phyloP scores from a whole-genome alignment of 352 stramenopile genomes.

The Globisporangium cederbergense region DNA sequence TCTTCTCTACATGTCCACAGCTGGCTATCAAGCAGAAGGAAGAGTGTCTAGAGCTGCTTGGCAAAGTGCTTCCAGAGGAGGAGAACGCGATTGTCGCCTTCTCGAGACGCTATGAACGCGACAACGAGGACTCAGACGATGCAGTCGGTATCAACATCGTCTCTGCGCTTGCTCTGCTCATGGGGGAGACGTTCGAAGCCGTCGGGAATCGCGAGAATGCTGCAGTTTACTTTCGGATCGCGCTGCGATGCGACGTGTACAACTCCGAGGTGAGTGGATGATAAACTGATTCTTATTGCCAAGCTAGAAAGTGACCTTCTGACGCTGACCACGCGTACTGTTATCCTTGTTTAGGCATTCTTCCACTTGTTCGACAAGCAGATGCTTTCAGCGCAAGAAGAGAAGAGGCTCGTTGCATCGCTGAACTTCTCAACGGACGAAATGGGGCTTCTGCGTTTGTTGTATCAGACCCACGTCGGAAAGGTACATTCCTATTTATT shows the following conservation, averaged over 20 bases:
- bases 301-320: background rate
- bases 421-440: constrained; percentile 66
- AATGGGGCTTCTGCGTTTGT: constrained; percentile 46
- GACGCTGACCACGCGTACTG: background rate
- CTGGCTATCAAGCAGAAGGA: constrained; percentile 82
- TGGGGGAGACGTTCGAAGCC: constrained; percentile 81
- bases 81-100: constrained; percentile 57
- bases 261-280: constrained; percentile 47
- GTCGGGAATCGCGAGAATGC: constrained; percentile 84
- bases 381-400: constrained; percentile 68
- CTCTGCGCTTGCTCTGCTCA: constrained; percentile 70
- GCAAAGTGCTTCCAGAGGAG: constrained; percentile 51
- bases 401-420: constrained; percentile 63
- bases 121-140: constrained; percentile 17
- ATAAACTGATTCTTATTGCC: background rate
- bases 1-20: constrained; percentile 18
- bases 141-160: constrained; percentile 66
- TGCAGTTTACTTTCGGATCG: constrained; percentile 65
- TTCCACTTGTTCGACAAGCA: constrained; percentile 86
- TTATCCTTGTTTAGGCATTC: constrained; percentile 42
- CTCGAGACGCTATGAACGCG: constrained; percentile 33
- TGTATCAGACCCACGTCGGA: constrained; percentile 69
- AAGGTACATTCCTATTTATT: constrained; percentile 31
- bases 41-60: constrained; percentile 72
- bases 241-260: constrained; percentile 79